phyloP scores from a whole-genome alignment of 176 grass and related monocot species.

The Luzula sylvatica region DNA sequence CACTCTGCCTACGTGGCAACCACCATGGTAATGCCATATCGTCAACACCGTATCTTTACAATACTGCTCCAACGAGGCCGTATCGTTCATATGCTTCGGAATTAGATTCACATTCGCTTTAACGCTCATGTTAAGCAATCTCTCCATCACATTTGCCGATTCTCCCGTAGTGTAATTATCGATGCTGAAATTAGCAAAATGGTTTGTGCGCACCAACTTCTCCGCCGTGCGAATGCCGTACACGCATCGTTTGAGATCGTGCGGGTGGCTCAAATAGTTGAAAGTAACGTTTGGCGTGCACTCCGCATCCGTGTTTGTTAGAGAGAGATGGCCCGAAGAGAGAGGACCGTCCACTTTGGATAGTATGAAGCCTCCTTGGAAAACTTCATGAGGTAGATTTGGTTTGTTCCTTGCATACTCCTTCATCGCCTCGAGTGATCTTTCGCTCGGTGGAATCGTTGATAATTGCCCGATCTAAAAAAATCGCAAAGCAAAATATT shows the following conservation, averaged over 20 bases:
- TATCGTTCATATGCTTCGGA: constrained; percentile 75
- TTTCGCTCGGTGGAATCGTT: constrained; percentile 53
- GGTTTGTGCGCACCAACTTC: constrained; percentile 55
- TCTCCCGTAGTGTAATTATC: constrained; percentile 6
- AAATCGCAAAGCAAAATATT: too few species aligned
- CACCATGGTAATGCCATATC: constrained; percentile 93
- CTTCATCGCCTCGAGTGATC: constrained; percentile 42
- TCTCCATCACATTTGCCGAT: constrained; percentile 39
- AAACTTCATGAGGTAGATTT: constrained; percentile 52
- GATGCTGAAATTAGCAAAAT: constrained; percentile 36
- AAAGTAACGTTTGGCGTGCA: constrained; percentile 71
- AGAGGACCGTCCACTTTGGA: constrained; percentile 59
- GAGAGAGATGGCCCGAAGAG: constrained; percentile 50
- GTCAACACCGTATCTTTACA: constrained; percentile 76
- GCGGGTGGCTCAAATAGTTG: constrained; percentile 73
- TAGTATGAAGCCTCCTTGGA: constrained; percentile 66
- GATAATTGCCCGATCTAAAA: constrained; percentile 73
- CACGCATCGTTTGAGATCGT: constrained; percentile 53
- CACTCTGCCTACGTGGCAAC: constrained; percentile 72
- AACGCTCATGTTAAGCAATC: constrained; percentile 71
- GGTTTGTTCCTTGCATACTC: constrained; percentile 45
- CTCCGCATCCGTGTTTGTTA: constrained; percentile 41
- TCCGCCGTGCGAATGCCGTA: constrained; percentile 49
- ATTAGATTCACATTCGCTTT: constrained; percentile 72
- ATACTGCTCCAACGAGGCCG: constrained; percentile 71